Evolutionary conservation across 768 basidiomycete species (phyloP), one percentile per base, ranked within the genome.

Genomic region (Boletus sp.): DNA sequence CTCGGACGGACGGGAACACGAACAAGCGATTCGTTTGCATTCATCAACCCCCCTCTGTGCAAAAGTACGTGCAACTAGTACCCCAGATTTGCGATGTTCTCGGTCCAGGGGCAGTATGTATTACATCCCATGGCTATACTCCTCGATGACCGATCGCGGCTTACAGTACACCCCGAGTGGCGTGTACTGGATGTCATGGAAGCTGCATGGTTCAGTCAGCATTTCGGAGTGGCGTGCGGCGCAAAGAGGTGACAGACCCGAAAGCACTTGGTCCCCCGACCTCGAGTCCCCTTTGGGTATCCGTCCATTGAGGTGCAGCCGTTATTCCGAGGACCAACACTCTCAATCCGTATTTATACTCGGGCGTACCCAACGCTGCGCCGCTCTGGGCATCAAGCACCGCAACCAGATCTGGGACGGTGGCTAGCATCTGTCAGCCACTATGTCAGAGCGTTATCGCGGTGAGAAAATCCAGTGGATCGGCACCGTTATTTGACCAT

Each of bases 331-430:
- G 64, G 64, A 85, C 83, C 30, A 82, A 75, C 29, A 84, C 84
- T n/a, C 81, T 76, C 36, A 83, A 67, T 7, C 85, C 85, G 54
- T 86, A 86, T 50, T 73, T 73, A 65, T 85, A 84, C 49, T 87
- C 80, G 24, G 78, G 86, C 1, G 85, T 85, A 14, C 86, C 85
- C 8, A 89, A 71, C 32, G 84, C 81, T 4, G 78, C 73, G 0
- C 86, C 86, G 55, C 73, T 83, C 59, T 84, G 83, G 20, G 83
- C 79, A 60, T 89, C 86, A 11, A 87, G 69, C 11, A 87, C 80
- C 0, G 80, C 75, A 52, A 88, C 85, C 28, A 89, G 75, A 66
- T 88, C 86, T 4, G 86, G 87, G 11, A 89, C 86, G 35, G 78
- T 77, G 33, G 78, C 81, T 1, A 81, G 70, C 39, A 83, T 71